phyloP scores from a whole-genome alignment of 2,329 filamentous ascomycete genomes.

The Scolecobasidium constrictum region DNA sequence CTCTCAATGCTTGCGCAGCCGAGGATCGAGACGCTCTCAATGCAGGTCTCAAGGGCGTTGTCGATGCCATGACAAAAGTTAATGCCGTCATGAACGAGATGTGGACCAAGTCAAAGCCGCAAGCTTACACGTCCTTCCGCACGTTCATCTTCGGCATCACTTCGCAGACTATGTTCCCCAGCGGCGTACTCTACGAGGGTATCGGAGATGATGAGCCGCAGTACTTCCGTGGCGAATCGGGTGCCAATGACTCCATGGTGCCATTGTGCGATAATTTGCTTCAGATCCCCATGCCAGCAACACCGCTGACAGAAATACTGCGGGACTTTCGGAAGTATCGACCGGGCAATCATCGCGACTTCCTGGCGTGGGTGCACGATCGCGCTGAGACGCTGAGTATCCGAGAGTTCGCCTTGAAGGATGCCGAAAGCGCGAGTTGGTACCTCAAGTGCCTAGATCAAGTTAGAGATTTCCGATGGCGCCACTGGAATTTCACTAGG shows the following conservation, averaged over 20 bases:
- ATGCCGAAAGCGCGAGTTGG: constrained; percentile 42
- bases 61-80: constrained; percentile 56
- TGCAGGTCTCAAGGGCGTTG: constrained; percentile 34
- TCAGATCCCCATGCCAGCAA: constrained; percentile 77
- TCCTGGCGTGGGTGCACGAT: constrained; percentile 60
- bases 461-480: constrained; percentile 71
- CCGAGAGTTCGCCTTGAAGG: constrained; percentile 51
- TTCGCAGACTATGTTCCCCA: constrained; percentile 84
- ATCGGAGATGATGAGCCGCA: constrained; percentile 58
- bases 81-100: constrained; percentile 80
- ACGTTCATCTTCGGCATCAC: constrained; percentile 98
- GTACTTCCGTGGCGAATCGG: constrained; percentile 82
- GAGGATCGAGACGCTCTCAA: constrained; percentile 49
- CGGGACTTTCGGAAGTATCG: constrained; percentile 83
- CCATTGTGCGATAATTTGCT: constrained; percentile 82
- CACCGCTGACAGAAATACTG: constrained; percentile 79
- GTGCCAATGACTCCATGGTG: constrained; percentile 91
- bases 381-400: constrained; percentile 41
- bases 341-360: constrained; percentile 78
- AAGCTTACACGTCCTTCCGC: constrained; percentile 78
- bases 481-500: constrained; percentile 76
- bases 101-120: constrained; percentile 81
- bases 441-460: constrained; percentile 51
- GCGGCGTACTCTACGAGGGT: constrained; percentile 83
- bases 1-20: constrained; percentile 43